Base-by-base conservation (phyloP, 2,329 filamentous ascomycete species). In the Neoscytalidium dimidiatum region DNA sequence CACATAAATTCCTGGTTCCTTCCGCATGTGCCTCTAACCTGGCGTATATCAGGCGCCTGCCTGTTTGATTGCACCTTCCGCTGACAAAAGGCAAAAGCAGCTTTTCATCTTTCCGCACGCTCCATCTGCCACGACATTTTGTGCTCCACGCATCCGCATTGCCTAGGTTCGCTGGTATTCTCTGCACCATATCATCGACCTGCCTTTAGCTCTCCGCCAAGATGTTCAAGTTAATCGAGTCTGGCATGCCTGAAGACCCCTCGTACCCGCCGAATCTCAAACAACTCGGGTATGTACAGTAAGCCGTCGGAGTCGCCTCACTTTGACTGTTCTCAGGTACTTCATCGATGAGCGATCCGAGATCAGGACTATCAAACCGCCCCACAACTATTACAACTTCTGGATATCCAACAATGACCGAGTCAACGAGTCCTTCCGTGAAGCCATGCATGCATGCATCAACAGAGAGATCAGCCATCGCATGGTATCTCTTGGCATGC, bases 161-260 rank as follows among this genome's bases (percentile, higher is more conserved):
- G 9, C 35, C 43, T 66, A 21, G 7, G 19, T 44, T 11, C 28
- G 19, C 44, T 28, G 13, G 31, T 11, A 9, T 21, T 2, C 17
- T 23, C 63, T 51, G 14, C 35, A 33, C n/a, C 60, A 48, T 26
- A 14, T 23, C 4, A 31, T 51, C 17, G 13, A 11, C 11, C 43
- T 21, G 17, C 38, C n/a, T n/a, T n/a, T n/a, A 33, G 26, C 17
- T n/a, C n/a, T n/a, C n/a, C 29, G 13, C n/a, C 71, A 81, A 61
- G 43, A 95, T 97, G 93, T 97, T 95, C 74, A 87, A 89, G 58
- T 90, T 90, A 64, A 82, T 83, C 43, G 86, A 86, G 79, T 83
- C 84, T 8, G 85, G 87, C 69, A 86, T 96, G 3, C 91, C 92
- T n/a, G 75, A 81, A 62, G 91, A 97, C 72, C 84, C 87, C 0